Base-by-base conservation (phyloP, 2,329 filamentous ascomycete species). In the Cadophora gregata region DNA sequence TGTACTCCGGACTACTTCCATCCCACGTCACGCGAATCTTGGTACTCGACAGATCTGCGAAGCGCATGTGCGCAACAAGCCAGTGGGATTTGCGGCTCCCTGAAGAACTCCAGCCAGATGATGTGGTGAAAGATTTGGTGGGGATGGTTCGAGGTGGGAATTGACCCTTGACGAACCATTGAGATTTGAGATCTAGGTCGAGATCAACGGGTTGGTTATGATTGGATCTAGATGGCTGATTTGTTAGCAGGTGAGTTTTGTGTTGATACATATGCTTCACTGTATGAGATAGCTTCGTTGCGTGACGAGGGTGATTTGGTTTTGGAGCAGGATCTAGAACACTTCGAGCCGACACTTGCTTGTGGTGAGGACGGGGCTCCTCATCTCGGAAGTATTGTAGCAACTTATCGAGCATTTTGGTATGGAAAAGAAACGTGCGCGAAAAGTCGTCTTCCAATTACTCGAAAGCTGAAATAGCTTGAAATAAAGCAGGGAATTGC, bases 1-100 rank as follows among this genome's bases (percentile, higher is more conserved):
- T 79, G 33, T 69, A 47, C 8, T 62, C 63, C 3, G 78, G 76
- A 63, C 77, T 72, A 10, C 72, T 73, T 2, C 71, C 67, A 67
- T 79, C 77, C 79, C 78, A 80, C 4, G 71, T 73, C 27, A 80
- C 55, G 51, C 73, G 75, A 10, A 80, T 75, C 47, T 77, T 78
- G 3, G 77, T 78, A 10, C 73, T 75, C 8, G 74, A 74, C 25
- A 77, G 68, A 4, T 67, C 56, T 14, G 71, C 76, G 72, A 77
- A 75, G 45, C 75, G 75, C 45, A 79, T 71, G 24, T 73, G 72
- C 27, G 72, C 71, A 36, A 73, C 73, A 47, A 78, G 71, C n/a
- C 72, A 77, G 48, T 76, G 70, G 3, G 69, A 75, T 69, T 72
- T 74, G 19, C 74, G 69, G 31, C 65, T 68, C 4, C 72, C 74